Conservation (phyloP, 495 filamentous ascomycete genomes). For the Aspergillus ellipticus region DNA sequence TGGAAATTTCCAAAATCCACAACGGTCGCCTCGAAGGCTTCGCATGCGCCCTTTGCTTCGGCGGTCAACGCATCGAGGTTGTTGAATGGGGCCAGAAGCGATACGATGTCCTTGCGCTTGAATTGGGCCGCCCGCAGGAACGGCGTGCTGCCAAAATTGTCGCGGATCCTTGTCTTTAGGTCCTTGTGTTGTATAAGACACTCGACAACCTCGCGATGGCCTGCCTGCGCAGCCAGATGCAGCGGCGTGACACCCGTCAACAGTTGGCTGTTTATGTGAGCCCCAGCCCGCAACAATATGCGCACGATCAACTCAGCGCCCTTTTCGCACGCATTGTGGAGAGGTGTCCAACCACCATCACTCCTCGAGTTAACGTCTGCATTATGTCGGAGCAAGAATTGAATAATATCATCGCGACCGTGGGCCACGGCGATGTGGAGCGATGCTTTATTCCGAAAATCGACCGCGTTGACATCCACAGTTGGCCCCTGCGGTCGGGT, state of each 20-base stretch:
- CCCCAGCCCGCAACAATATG: constrained; percentile 47
- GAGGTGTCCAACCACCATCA: constrained; percentile 60
- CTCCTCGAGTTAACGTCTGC: constrained; percentile 54
- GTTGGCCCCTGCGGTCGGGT: constrained; percentile 35
- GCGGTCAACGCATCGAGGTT: constrained; percentile 48
- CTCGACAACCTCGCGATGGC: constrained; percentile 54
- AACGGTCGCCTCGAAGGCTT: constrained; percentile 62
- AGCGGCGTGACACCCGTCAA: constrained; percentile 60
- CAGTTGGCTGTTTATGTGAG: constrained; percentile 52
- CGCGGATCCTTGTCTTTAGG: constrained; percentile 45
- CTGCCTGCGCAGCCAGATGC: constrained; percentile 59
- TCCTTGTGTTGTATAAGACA: constrained; percentile 46
- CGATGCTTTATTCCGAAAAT: constrained; percentile 56
- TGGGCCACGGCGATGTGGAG: constrained; percentile 58
- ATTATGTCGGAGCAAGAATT: constrained; percentile 48
- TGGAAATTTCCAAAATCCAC: constrained; percentile 67
- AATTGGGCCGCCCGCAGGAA: constrained; percentile 59
- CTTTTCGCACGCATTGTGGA: constrained; percentile 61
- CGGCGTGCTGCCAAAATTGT: constrained; percentile 60
- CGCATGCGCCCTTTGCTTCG: constrained; percentile 53
- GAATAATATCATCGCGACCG: constrained; percentile 51
- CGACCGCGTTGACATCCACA: constrained; percentile 49
- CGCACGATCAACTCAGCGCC: constrained; percentile 47
- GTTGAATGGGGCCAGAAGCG: constrained; percentile 53
- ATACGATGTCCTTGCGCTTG: constrained; percentile 53